Conservation (phyloP, 2,329 filamentous ascomycete genomes). For the Cytospora piceae region DNA sequence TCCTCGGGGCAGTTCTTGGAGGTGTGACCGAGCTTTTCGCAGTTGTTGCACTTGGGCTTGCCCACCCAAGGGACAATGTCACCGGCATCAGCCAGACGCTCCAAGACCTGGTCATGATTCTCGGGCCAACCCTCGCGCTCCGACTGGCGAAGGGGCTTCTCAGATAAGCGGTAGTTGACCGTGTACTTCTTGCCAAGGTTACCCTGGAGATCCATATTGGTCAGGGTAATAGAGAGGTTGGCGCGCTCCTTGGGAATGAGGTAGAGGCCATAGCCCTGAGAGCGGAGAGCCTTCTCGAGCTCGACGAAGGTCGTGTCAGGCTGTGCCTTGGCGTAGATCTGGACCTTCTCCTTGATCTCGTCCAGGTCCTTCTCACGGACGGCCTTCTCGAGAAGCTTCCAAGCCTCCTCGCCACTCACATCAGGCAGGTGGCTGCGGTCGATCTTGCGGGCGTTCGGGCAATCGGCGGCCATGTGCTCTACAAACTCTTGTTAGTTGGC, state of each 20-base stretch:
- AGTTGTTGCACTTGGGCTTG: conserved; percentile 65
- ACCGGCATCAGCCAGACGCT: conserved; percentile 68
- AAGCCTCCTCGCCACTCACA: conserved; percentile 58
- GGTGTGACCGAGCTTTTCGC: conserved; percentile 65
- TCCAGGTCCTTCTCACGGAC: conserved; percentile 61
- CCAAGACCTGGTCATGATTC: conserved; percentile 60
- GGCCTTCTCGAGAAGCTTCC: conserved; percentile 58
- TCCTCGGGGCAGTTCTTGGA: conserved; percentile 65
- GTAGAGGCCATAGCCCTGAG: conserved; percentile 57
- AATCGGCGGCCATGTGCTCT: conserved; percentile 62
- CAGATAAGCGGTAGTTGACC: conserved; percentile 64
- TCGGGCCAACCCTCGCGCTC: conserved; percentile 65
- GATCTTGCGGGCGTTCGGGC: conserved; percentile 63
- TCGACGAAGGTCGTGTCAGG: conserved; percentile 62
- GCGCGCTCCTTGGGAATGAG: conserved; percentile 66
- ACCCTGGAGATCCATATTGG: conserved; percentile 74
- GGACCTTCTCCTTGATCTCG: conserved; percentile 62
- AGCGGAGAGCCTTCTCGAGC: conserved; percentile 64
- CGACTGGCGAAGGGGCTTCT: conserved; percentile 60
- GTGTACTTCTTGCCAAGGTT: conserved; percentile 67
- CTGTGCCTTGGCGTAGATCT: conserved; percentile 64
- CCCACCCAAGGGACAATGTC: conserved; percentile 60
- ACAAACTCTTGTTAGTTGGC: conserved; percentile 21
- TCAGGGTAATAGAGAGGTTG: conserved; percentile 58
- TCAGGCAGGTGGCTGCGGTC: conserved; percentile 56